Evolutionary conservation across 768 basidiomycete species (phyloP), one percentile per base, ranked within the genome.

Genomic region (Cubamyces lactineus): DNA sequence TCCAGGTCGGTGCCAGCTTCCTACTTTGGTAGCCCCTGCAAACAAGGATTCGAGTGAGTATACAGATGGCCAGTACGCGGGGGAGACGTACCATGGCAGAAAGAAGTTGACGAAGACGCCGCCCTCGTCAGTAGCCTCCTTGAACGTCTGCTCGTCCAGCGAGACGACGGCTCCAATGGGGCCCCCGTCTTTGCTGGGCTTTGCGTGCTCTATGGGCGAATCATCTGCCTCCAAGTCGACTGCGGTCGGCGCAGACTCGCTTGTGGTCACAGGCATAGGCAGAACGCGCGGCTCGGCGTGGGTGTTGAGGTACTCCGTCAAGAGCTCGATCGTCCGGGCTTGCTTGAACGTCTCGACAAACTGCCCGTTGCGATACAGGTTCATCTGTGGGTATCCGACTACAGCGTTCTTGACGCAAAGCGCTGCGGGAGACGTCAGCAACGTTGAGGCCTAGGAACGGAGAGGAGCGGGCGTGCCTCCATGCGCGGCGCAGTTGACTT

Each of bases 11-110:
- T 0, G 92, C 92, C 1, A 98, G 81, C 71, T 92, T 92, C 78
- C 96, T 95, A 82, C 96, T 98, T 75, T 98, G 96, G 3, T 91
- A 92, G 72, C 96, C 97, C 92, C 84, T 84, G 9, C 24, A 50
- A 46, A 5, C 23, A 13, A 0, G 40, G 6, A 34, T 7, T 6
- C 34, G 2, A 45, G 24, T 21, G n/a, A 5, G 17, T 2, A 48
- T 43, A n/a, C 8, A 5, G 9, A 34, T 34, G 34, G 9, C 5
- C 34, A n/a, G 24, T 19, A 6, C 24, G 24, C 8, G 16, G 21
- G 19, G 28, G 45, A 7, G 15, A 70, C 73, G 30, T 69, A 86
- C 89, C 96, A 98, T 0, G 96, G 96, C 0, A 95, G 96, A 72
- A 84, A 98, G 79, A 92, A 98, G 70, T 90, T 89, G 72, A 89